Evolutionary conservation across 805 yeast species (phyloP).

Genomic region (Metschnikowia kunwiensis): DNA sequence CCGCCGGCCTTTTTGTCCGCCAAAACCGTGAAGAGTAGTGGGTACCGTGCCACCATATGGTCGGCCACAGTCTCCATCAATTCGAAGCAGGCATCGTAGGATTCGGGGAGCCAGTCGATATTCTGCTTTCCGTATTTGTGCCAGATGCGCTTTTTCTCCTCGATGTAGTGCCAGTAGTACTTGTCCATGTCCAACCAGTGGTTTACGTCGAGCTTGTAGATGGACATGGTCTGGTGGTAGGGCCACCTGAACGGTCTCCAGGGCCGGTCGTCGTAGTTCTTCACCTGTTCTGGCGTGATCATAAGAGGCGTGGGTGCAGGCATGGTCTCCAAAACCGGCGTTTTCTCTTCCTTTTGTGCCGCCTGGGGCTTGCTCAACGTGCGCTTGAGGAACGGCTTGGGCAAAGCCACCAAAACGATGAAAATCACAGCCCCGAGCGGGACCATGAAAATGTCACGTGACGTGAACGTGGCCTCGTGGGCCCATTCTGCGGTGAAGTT

Average conservation of each 20-base stretch:
- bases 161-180: slow-evolving; percentile 62
- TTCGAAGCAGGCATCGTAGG: slow-evolving; percentile 58
- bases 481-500: neutral
- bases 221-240: slow-evolving; percentile 76
- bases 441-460: slow-evolving; percentile 6
- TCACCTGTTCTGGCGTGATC: slow-evolving; percentile 66
- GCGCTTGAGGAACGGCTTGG: slow-evolving; percentile 8
- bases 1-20: slow-evolving; percentile 43
- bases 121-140: slow-evolving; percentile 58
- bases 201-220: slow-evolving; percentile 65
- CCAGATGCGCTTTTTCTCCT: slow-evolving; percentile 59
- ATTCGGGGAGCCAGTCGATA: slow-evolving; percentile 64
- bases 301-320: slow-evolving; percentile 55
- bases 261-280: slow-evolving; percentile 67
- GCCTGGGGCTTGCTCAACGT: neutral
- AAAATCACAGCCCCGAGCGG: slow-evolving; percentile 13
- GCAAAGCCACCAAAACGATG: slow-evolving; percentile 7
- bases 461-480: too few species aligned
- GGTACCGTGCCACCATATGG: slow-evolving; percentile 62
- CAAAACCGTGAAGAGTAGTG: slow-evolving; percentile 52
- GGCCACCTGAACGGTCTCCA: slow-evolving; percentile 84
- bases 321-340: slow-evolving; percentile 16
- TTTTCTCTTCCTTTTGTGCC: too few species aligned
- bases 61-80: slow-evolving; percentile 59
- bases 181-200: slow-evolving; percentile 82